Evolutionary conservation across 805 yeast species (phyloP).

Genomic region (Metschnikowia picachoensis): DNA sequence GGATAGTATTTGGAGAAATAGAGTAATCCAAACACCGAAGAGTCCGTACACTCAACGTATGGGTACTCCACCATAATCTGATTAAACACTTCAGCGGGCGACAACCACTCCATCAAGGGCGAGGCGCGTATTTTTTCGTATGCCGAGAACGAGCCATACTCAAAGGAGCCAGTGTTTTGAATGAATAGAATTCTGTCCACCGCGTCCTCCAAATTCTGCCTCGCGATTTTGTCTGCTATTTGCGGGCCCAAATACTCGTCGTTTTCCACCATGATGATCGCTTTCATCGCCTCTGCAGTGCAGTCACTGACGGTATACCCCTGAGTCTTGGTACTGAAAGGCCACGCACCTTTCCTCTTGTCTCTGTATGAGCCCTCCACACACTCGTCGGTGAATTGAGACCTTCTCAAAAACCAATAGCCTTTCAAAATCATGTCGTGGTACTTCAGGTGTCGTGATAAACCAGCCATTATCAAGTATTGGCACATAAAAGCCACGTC

Average conservation of each 20-base stretch:
- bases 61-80: slow-evolving; percentile 99
- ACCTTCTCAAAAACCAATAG: slow-evolving; percentile 66
- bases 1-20: slow-evolving; percentile 65
- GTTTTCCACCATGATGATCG: slow-evolving; percentile 84
- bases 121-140: slow-evolving; percentile 87
- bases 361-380: slow-evolving; percentile 79
- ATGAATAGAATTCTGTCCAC: slow-evolving; percentile 71
- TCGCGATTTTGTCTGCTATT: slow-evolving; percentile 45
- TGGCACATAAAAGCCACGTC: slow-evolving; percentile 91
- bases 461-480: slow-evolving; percentile 72
- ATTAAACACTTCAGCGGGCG: slow-evolving; percentile 98
- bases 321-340: slow-evolving; percentile 91
- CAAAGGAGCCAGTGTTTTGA: slow-evolving; percentile 76
- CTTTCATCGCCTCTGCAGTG: slow-evolving; percentile 93
- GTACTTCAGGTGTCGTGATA: slow-evolving; percentile 66
- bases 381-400: slow-evolving; percentile 83
- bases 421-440: slow-evolving; percentile 60
- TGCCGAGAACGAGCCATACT: slow-evolving; percentile 88
- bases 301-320: slow-evolving; percentile 97
- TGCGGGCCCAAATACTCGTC: slow-evolving; percentile 42
- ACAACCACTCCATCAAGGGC: slow-evolving; percentile 66
- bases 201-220: slow-evolving; percentile 55
- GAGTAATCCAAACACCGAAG: slow-evolving; percentile 83
- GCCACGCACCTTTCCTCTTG: slow-evolving; percentile 86
- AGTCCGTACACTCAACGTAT: slow-evolving; percentile 96